Conservation (phyloP, 2,329 filamentous ascomycete species). For the Fusarium sp. region DNA sequence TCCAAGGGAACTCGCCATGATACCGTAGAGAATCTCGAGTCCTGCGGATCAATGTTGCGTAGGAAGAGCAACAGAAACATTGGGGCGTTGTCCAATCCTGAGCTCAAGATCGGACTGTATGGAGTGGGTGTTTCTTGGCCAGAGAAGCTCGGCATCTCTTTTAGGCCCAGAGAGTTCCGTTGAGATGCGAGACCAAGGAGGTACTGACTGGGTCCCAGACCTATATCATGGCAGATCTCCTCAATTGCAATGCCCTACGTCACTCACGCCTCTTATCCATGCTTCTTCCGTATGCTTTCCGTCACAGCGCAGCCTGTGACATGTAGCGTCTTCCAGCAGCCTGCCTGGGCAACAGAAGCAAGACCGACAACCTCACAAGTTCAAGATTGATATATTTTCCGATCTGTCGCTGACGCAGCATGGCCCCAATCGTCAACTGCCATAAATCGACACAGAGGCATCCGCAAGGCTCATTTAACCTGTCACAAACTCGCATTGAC, state of each 20-base stretch:
- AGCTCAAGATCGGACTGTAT: not conserved
- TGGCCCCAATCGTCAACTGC: not conserved
- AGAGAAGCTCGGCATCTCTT: not conserved
- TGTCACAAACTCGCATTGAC: accelerated
- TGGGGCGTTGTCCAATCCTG: not conserved
- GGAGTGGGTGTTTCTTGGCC: not conserved
- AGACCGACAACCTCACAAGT: accelerated
- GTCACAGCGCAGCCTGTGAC: not conserved
- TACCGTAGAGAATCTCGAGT: not conserved
- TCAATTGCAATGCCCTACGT: not conserved
- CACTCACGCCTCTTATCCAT: not conserved
- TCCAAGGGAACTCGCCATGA: accelerated
- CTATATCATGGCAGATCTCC: accelerated
- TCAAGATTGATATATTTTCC: accelerated
- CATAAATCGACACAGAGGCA: not conserved
- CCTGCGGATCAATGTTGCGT: accelerated
- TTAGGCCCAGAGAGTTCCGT: accelerated
- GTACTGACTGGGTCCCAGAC: not conserved
- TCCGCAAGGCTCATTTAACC: accelerated
- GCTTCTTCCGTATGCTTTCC: accelerated
- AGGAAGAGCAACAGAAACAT: accelerated
- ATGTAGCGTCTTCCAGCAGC: accelerated
- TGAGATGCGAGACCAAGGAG: not conserved
- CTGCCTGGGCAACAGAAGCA: not conserved
- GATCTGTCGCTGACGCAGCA: not conserved